These are phyloP conservation scores for Metschnikowia lunata DNA, from an alignment of 805 yeast genomes.

Conservation along the genomic window DNA sequence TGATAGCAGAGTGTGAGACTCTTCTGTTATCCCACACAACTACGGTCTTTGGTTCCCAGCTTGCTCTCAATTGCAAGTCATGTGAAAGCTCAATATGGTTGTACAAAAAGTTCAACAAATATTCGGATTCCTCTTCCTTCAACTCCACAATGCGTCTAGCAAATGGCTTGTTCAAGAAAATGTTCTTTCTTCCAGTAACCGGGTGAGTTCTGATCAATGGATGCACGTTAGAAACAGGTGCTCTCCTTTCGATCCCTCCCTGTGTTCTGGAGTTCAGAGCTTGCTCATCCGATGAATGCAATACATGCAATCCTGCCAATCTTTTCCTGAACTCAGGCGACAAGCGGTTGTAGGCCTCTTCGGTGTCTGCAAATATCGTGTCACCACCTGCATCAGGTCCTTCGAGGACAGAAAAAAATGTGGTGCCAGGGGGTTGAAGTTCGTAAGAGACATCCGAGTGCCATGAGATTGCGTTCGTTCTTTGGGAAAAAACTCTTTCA, in stretches of 20 bases:
- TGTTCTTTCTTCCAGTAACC: constrained; percentile 57
- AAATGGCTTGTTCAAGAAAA: constrained; percentile 57
- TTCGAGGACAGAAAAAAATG: constrained; percentile 62
- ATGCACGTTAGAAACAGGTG: constrained; percentile 57
- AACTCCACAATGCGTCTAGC: constrained; percentile 65
- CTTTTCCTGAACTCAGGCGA: constrained; percentile 61
- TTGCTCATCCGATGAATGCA: constrained; percentile 69
- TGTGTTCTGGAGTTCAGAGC: constrained; percentile 48
- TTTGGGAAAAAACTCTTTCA: constrained; percentile 18
- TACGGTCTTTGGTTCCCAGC: constrained; percentile 66
- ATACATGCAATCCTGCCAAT: constrained; percentile 57
- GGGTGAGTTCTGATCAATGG: constrained; percentile 74
- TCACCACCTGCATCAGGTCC: constrained; percentile 66
- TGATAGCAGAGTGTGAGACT: constrained; percentile 62
- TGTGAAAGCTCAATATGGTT: constrained; percentile 48
- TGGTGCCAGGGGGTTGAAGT: constrained; percentile 66
- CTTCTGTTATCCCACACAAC: constrained; percentile 80
- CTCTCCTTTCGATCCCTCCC: constrained; percentile 67
- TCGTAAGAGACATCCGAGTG: constrained; percentile 76
- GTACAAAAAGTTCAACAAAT: constrained; percentile 53
- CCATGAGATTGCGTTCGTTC: constrained; percentile 46
- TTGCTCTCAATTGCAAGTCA: constrained; percentile 66
- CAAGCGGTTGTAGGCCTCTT: constrained; percentile 66
- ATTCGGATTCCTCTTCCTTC: constrained; percentile 67
- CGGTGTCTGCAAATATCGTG: constrained; percentile 68